Conservation (phyloP, 345 rosid genomes). For the Luvunga scandens region DNA sequence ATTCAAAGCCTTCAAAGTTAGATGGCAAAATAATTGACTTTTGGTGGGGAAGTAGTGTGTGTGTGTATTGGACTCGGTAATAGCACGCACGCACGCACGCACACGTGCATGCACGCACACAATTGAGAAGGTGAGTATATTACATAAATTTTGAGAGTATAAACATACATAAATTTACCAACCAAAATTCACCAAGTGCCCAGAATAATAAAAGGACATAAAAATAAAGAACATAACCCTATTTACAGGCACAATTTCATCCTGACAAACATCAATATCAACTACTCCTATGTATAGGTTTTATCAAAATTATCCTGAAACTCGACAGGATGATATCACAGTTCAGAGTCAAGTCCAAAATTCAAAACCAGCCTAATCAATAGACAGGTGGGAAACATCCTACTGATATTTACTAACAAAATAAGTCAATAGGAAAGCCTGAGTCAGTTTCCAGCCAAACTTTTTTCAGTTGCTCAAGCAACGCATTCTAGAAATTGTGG, state of each 20-base stretch:
- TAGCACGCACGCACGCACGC: neutral
- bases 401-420: neutral
- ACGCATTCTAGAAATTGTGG: neutral
- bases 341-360: neutral
- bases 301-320: neutral
- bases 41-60: neutral
- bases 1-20: conserved; percentile 1
- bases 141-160: no score
- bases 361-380: neutral
- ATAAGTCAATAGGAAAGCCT: neutral
- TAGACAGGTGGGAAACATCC: neutral
- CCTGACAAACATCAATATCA: neutral
- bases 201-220: neutral
- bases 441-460: neutral
- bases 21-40: neutral
- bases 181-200: neutral
- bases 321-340: neutral
- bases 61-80: neutral
- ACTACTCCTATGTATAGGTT: neutral
- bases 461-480: neutral
- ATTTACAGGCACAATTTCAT: neutral
- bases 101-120: neutral
- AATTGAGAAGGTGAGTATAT: neutral
- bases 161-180: neutral
- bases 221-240: no score